These are phyloP conservation scores for Entomortierella parvispora DNA, from an alignment of 192 early-diverging fungal species.

Conservation along the genomic window DNA sequence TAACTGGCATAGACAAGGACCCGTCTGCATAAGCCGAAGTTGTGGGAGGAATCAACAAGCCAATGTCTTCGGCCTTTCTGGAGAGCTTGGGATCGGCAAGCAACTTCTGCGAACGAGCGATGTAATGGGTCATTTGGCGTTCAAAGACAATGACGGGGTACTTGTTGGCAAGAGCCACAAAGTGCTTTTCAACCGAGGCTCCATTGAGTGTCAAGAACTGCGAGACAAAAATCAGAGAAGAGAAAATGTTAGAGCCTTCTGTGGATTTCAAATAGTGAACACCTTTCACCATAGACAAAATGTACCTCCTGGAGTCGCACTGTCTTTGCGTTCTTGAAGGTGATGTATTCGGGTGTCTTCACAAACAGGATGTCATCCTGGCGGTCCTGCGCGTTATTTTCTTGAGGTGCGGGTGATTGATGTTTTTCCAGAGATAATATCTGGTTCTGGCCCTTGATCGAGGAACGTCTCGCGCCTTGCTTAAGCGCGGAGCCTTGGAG, in stretches of 20 bases:
- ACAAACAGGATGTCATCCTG: slow-evolving; percentile 54
- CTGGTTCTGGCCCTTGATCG: background rate
- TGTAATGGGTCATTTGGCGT: slow-evolving; percentile 60
- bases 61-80: slow-evolving; percentile 34
- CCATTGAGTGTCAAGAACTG: slow-evolving; percentile 52
- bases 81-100: slow-evolving; percentile 59
- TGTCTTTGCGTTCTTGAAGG: slow-evolving; percentile 59
- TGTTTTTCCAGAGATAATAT: too few relatives aligned
- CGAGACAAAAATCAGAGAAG: background rate
- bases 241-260: background rate
- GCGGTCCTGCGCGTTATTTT: slow-evolving; percentile 9
- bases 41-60: slow-evolving; percentile 42
- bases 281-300: too few relatives aligned
- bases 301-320: slow-evolving; percentile 56
- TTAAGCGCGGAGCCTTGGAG: too few relatives aligned
- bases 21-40: slow-evolving; percentile 62
- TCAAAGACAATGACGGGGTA: slow-evolving; percentile 61
- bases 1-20: slow-evolving; percentile 62
- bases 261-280: too few relatives aligned
- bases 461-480: background rate
- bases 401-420: slow-evolving; percentile 7
- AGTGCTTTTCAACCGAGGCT: slow-evolving; percentile 45
- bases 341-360: slow-evolving; percentile 57
- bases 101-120: slow-evolving; percentile 54
- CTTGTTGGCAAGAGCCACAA: slow-evolving; percentile 49